A percentile compares a stretch with the other conserved stretches of the same genome.
Conservation (phyloP, 73 alveolate genomes). For the Blepharisma japonicum region DNA sequence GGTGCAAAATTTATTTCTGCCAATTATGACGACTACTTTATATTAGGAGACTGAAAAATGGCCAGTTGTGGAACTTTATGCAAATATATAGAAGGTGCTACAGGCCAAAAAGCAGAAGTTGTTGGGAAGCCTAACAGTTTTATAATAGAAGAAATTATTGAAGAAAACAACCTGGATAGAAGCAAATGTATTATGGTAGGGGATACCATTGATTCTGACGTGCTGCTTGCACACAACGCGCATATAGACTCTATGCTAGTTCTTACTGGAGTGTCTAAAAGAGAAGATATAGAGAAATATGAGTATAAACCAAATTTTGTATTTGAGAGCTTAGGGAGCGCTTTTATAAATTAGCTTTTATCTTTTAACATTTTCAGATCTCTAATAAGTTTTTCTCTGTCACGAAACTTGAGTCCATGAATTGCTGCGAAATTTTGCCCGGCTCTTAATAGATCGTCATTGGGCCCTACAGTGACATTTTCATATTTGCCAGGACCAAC, state of each 20-base stretch:
- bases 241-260: slow-evolving; percentile 72
- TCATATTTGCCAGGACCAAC: too few relatives aligned
- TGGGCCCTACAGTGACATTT: too few relatives aligned
- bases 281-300: slow-evolving; percentile 22
- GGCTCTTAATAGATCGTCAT: too few relatives aligned
- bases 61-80: slow-evolving; percentile 77
- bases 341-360: background rate
- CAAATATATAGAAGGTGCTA: slow-evolving; percentile 43
- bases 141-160: slow-evolving; percentile 37
- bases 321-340: background rate
- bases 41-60: slow-evolving; percentile 40
- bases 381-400: too few relatives aligned
- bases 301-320: slow-evolving; percentile 15
- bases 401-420: too few relatives aligned
- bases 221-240: slow-evolving; percentile 61
- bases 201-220: slow-evolving; percentile 75
- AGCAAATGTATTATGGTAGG: slow-evolving; percentile 69
- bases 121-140: slow-evolving; percentile 55
- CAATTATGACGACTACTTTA: slow-evolving; percentile 50
- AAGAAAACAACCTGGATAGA: slow-evolving; percentile 36
- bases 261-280: slow-evolving; percentile 66
- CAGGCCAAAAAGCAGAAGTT: slow-evolving; percentile 32
- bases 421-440: too few relatives aligned
- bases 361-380: too few relatives aligned
- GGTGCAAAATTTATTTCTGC: slow-evolving; percentile 59